Percentiles rank a stretch among this genome's conserved stretches.
These are phyloP conservation scores for Diaporthe ilicicola DNA, from an alignment of 2,329 filamentous ascomycete species.

Conservation along the genomic window DNA sequence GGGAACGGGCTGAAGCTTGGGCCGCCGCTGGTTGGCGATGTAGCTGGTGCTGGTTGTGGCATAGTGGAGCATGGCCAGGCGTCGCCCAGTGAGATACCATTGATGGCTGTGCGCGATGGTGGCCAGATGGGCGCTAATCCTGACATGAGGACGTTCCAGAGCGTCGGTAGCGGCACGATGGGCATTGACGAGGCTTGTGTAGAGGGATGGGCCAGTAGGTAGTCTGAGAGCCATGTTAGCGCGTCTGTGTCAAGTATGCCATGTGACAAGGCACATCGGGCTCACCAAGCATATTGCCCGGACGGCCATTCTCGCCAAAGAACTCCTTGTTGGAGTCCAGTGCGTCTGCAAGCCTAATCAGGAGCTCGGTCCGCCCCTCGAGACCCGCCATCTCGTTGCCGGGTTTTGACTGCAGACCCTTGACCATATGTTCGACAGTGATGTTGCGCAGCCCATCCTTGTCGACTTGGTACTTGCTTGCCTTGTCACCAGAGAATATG, in stretches of 20 bases:
- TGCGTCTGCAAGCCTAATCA: constrained; percentile 79
- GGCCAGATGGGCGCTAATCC: constrained; percentile 92
- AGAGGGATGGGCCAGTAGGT: constrained; percentile 89
- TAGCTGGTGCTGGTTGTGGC: constrained; percentile 63
- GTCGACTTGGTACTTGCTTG: constrained; percentile 90
- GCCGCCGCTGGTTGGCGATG: constrained; percentile 47
- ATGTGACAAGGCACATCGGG: constrained; percentile 52
- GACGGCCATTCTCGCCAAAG: constrained; percentile 84
- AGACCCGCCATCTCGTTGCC: constrained; percentile 85
- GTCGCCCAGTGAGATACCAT: constrained; percentile 88
- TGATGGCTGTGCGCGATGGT: constrained; percentile 82
- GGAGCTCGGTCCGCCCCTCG: constrained; percentile 81
- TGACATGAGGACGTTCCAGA: constrained; percentile 92
- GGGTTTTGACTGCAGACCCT: constrained; percentile 84
- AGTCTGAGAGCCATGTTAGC: constrained; percentile 66
- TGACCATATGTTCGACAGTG: constrained; percentile 77
- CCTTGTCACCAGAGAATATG: constrained; percentile 82
- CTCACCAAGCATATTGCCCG: constrained; percentile 87
- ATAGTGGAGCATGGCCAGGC: constrained; percentile 91
- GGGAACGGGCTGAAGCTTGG: constrained; percentile 62
- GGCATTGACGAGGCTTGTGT: constrained; percentile 90
- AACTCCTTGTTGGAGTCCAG: constrained; percentile 79
- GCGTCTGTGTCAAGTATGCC: not conserved
- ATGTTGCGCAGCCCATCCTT: constrained; percentile 79
- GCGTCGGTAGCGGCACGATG: constrained; percentile 83